These are phyloP conservation scores for Lasiosphaeria hispida DNA, from an alignment of 495 filamentous ascomycete genomes.

Conservation along the genomic window DNA sequence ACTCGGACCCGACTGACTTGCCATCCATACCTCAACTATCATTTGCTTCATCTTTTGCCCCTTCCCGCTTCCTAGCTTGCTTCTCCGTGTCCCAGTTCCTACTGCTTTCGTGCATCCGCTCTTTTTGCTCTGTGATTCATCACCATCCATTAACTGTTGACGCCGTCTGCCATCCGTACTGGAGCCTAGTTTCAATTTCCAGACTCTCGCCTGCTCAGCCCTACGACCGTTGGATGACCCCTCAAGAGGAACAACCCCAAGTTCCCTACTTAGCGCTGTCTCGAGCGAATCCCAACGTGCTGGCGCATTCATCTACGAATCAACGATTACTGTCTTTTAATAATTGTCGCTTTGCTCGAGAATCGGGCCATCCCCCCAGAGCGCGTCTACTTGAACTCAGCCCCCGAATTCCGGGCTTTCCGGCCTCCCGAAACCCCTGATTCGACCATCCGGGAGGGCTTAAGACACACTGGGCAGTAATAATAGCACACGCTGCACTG, in stretches of 20 bases:
- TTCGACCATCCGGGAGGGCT: constrained; percentile 4
- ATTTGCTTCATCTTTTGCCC: constrained; percentile 5
- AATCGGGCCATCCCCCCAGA: constrained; percentile 9
- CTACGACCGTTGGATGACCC: neutral
- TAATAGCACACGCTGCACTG: constrained; percentile 12
- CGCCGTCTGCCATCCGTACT: neutral
- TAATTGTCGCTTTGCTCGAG: constrained; percentile 3
- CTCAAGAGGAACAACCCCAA: neutral
- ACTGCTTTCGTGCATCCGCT: too few species aligned
- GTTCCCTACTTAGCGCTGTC: too few species aligned
- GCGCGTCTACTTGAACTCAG: constrained; percentile 11
- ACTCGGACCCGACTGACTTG: neutral
- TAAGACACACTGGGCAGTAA: constrained; percentile 1
- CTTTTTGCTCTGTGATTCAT: neutral
- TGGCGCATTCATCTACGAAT: too few species aligned
- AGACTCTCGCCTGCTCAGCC: neutral
- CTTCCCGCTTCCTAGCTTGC: neutral
- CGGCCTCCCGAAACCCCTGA: constrained; percentile 15
- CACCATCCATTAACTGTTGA: neutral
- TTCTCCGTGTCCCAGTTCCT: neutral
- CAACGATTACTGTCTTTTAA: neutral
- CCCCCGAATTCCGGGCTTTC: constrained; percentile 15
- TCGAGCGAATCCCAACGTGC: too few species aligned
- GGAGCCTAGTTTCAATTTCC: neutral
- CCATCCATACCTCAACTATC: neutral